These are phyloP conservation scores for Pythium volutum DNA, from an alignment of 352 stramenopile genomes.

Conservation along the genomic window DNA sequence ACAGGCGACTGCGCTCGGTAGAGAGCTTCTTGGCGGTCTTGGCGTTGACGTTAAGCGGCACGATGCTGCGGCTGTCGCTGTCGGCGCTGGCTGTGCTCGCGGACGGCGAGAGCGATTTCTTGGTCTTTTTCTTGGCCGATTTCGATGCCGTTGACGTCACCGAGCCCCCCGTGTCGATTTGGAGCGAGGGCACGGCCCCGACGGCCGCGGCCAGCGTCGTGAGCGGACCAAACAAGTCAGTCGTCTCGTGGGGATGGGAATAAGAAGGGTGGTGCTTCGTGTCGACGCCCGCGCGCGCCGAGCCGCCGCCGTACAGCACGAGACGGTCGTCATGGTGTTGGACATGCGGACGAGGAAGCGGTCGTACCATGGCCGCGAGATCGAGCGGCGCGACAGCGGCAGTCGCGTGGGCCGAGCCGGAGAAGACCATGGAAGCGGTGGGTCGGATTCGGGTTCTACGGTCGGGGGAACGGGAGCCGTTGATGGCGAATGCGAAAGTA, in stretches of 20 bases:
- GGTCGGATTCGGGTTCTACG: background rate
- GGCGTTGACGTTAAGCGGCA: background rate
- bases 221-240: background rate
- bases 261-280: background rate
- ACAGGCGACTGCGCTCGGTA: conserved; percentile 25
- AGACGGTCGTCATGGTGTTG: background rate
- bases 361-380: background rate
- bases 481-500: background rate
- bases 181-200: background rate
- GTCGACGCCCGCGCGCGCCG: background rate
- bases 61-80: background rate
- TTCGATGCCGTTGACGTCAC: background rate
- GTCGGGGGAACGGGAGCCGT: background rate
- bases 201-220: background rate
- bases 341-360: conserved; percentile 1
- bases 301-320: background rate
- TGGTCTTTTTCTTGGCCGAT: background rate
- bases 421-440: conserved; percentile 3
- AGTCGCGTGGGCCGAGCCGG: background rate
- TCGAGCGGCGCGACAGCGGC: conserved; percentile 1
- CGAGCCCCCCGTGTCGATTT: too few relatives aligned
- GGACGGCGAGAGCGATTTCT: background rate
- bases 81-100: background rate
- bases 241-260: background rate
- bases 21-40: conserved; percentile 18